Conservation (phyloP, 2,329 filamentous ascomycete species). For the Didymella segeticola region DNA sequence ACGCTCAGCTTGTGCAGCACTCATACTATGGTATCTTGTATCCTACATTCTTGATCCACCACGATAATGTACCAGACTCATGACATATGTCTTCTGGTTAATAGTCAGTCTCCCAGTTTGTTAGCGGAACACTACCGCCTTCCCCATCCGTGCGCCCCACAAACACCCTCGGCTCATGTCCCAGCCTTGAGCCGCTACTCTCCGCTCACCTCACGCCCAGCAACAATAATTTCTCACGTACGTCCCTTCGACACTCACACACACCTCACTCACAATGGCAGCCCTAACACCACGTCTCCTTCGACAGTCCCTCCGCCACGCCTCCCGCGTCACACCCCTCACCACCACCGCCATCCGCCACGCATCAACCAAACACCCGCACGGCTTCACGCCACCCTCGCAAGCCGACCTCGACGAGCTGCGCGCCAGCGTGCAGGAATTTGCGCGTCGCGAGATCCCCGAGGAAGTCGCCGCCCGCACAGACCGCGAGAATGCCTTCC, state of each 20-base stretch:
- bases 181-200: slow-evolving; percentile 32
- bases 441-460: slow-evolving; percentile 83
- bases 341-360: slow-evolving; percentile 38
- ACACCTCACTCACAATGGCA: slow-evolving; percentile 38
- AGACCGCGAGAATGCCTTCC: slow-evolving; percentile 89
- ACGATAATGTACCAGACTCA: no score
- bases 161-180: slow-evolving; percentile 28
- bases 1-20: no score
- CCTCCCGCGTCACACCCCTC: slow-evolving; percentile 26
- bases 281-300: slow-evolving; percentile 44
- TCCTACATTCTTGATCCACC: no score
- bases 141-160: slow-evolving; percentile 28
- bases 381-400: slow-evolving; percentile 72
- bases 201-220: slow-evolving; percentile 20
- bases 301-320: slow-evolving; percentile 49
- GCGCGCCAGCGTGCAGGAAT: slow-evolving; percentile 85
- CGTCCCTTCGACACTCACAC: background rate
- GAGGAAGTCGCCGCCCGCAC: slow-evolving; percentile 81
- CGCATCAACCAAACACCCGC: slow-evolving; percentile 73
- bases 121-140: slow-evolving; percentile 13
- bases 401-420: slow-evolving; percentile 79
- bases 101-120: background rate
- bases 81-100: background rate
- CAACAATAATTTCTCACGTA: slow-evolving; percentile 12
- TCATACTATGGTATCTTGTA: no score